phyloP scores from a whole-genome alignment of 148 eudicot species.

The Polygonum maritimum region DNA sequence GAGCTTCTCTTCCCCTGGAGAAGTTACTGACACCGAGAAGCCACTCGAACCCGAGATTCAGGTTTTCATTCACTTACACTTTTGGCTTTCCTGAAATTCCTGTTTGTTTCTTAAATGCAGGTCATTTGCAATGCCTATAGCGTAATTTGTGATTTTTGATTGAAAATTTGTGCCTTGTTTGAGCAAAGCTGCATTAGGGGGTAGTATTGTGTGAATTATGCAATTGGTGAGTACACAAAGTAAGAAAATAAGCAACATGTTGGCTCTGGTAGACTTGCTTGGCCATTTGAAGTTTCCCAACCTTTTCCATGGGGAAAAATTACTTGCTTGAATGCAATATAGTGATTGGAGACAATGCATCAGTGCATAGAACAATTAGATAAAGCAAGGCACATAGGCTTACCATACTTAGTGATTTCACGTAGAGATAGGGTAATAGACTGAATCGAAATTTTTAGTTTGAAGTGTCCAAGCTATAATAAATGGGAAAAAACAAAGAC shows the following conservation, averaged over 20 bases:
- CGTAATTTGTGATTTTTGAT: neutral
- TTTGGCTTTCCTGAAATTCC: neutral
- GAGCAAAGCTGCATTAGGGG: neutral
- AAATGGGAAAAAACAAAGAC: no score
- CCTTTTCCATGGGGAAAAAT: neutral
- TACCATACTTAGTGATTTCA: neutral
- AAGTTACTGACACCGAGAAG: conserved; percentile 23
- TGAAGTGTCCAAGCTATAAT: neutral
- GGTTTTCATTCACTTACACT: conserved; percentile 13
- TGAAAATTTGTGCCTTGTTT: neutral
- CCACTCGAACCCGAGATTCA: conserved; percentile 20
- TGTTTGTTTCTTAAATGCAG: neutral
- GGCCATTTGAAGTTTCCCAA: neutral
- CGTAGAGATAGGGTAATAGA: neutral
- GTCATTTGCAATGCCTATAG: neutral
- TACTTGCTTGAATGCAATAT: conserved; percentile 2
- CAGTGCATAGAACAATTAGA: neutral
- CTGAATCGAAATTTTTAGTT: neutral
- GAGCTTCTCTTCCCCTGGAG: conserved; percentile 23
- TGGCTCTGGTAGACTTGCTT: neutral
- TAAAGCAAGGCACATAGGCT: neutral
- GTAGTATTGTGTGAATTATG: neutral
- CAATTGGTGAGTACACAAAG: neutral
- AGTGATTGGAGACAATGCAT: neutral
- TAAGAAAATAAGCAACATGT: neutral